Evolutionary conservation across 176 grass and related monocot genomes (phyloP).

Genomic region (Poa pratensis): DNA sequence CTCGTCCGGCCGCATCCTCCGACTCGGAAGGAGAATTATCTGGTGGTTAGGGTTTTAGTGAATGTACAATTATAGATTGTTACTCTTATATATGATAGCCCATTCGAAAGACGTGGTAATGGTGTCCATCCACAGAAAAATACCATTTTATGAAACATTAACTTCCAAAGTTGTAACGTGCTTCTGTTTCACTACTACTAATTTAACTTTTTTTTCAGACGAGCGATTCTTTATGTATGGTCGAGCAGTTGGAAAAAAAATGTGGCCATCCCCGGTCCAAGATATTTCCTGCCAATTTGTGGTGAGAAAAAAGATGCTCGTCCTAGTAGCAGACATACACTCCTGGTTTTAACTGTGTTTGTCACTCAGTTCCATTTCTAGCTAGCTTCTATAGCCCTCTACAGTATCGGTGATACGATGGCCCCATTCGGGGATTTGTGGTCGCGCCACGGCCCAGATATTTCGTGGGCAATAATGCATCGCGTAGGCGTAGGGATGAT

Average conservation of each 20-base stretch:
- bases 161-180: too few species aligned
- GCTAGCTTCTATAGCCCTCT: not conserved
- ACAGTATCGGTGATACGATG: not conserved
- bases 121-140: too few species aligned
- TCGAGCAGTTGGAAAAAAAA: not conserved
- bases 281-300: not conserved
- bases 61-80: too few species aligned
- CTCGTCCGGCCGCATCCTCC: too few species aligned
- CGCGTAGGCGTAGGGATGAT: slow-evolving; percentile 1
- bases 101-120: too few species aligned
- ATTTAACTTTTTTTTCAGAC: too few species aligned
- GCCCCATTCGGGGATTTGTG: not conserved
- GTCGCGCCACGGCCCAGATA: not conserved
- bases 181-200: too few species aligned
- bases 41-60: too few species aligned
- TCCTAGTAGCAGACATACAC: not conserved
- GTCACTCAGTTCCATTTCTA: not conserved
- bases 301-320: slow-evolving; percentile 3
- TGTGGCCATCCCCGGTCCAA: not conserved
- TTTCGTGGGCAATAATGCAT: not conserved
- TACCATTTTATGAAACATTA: too few species aligned
- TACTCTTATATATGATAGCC: too few species aligned
- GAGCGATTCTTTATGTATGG: not conserved
- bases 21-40: too few species aligned
- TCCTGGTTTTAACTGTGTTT: not conserved